phyloP scores from a whole-genome alignment of 2,329 filamentous ascomycete species.

The Colletotrichum cereale region DNA sequence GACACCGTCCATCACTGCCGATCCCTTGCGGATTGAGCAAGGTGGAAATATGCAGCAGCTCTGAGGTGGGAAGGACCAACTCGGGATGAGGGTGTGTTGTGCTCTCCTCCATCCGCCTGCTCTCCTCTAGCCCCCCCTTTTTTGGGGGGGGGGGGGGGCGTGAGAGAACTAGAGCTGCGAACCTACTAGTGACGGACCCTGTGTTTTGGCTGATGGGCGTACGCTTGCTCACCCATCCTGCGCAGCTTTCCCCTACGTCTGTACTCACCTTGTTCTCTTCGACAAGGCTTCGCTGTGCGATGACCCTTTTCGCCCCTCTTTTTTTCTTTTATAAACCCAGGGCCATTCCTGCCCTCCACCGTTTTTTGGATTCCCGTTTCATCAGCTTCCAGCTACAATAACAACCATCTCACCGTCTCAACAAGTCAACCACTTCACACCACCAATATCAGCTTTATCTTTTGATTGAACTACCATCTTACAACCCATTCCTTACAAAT shows the following conservation, averaged over 20 bases:
- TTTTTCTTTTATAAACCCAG: conserved; percentile 41
- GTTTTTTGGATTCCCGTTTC: conserved; percentile 33
- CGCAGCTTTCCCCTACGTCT: conserved; percentile 35
- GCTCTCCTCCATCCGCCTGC: background rate
- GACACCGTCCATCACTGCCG: conserved; percentile 40
- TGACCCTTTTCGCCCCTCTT: conserved; percentile 37
- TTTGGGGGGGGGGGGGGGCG: background rate
- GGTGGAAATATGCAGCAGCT: conserved; percentile 30
- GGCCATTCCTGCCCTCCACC: conserved; percentile 34
- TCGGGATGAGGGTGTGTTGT: conserved; percentile 19
- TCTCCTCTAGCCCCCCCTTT: background rate
- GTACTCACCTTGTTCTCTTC: conserved; percentile 37
- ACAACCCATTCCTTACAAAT: background rate
- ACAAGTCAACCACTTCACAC: background rate
- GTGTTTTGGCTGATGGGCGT: conserved; percentile 36
- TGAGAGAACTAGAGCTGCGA: background rate
- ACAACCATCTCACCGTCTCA: conserved; percentile 10
- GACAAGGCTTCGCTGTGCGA: conserved; percentile 30
- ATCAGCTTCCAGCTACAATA: conserved; percentile 34
- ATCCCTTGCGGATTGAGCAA: conserved; percentile 35
- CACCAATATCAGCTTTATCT: background rate
- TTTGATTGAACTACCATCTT: background rate
- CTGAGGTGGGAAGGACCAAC: conserved; percentile 22
- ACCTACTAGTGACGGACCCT: conserved; percentile 35
- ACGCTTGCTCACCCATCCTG: conserved; percentile 30